phyloP scores from a whole-genome alignment of 2,329 filamentous ascomycete species.

The Huntiella savannae region DNA sequence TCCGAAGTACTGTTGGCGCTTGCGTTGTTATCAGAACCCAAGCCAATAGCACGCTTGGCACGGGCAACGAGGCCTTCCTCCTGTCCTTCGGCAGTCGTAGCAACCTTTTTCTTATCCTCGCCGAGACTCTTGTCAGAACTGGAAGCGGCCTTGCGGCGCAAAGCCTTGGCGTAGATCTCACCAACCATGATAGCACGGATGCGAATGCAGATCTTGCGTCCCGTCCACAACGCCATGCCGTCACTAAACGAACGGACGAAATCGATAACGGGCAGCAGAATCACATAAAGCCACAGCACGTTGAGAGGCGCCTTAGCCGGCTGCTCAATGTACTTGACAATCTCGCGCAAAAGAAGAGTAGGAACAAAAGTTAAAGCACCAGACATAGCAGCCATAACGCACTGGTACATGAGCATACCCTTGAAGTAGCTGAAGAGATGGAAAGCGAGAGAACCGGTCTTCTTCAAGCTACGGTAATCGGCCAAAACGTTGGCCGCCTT shows the following conservation, averaged over 20 bases:
- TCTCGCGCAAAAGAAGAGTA: slow-evolving; percentile 75
- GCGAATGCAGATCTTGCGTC: slow-evolving; percentile 82
- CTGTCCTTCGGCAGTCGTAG: slow-evolving; percentile 16
- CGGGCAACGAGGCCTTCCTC: slow-evolving; percentile 26
- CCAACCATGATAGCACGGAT: slow-evolving; percentile 89
- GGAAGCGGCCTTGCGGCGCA: slow-evolving; percentile 74
- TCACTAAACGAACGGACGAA: slow-evolving; percentile 65
- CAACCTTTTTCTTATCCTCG: slow-evolving; percentile 28
- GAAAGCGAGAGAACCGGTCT: slow-evolving; percentile 57
- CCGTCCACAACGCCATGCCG: slow-evolving; percentile 78
- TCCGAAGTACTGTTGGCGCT: slow-evolving; percentile 11
- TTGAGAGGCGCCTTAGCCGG: slow-evolving; percentile 58
- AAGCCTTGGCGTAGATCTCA: slow-evolving; percentile 89
- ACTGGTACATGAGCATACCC: slow-evolving; percentile 54
- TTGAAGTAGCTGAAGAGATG: slow-evolving; percentile 78
- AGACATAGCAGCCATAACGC: slow-evolving; percentile 57
- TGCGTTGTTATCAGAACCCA: slow-evolving; percentile 25
- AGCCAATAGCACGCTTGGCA: slow-evolving; percentile 37
- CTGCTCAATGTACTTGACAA: slow-evolving; percentile 83
- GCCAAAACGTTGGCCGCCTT: slow-evolving; percentile 66
- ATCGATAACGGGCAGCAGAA: slow-evolving; percentile 70
- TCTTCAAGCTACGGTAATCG: slow-evolving; percentile 70
- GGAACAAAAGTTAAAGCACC: slow-evolving; percentile 80
- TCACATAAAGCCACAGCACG: slow-evolving; percentile 90
- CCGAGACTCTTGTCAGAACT: slow-evolving; percentile 56